Percentiles rank a stretch among this genome's conserved stretches.
Evolutionary conservation across 352 stramenopile genomes (phyloP).

Genomic region (Phytophthora nicotianae): DNA sequence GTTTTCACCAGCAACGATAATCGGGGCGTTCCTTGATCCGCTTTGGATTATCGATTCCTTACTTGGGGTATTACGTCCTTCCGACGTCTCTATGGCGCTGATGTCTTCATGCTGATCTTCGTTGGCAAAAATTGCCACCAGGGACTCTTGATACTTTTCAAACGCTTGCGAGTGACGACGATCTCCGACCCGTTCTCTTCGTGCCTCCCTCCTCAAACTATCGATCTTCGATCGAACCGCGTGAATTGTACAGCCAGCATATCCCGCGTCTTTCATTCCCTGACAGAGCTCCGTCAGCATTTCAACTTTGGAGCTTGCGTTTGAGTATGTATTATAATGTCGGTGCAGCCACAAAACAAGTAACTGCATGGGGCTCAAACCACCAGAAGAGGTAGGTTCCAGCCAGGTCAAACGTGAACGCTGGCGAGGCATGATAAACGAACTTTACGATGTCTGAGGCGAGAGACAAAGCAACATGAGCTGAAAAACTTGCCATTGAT

Average conservation of each 20-base stretch:
- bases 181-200: constrained; percentile 6
- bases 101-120: constrained; percentile 7
- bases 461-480: constrained; percentile 4
- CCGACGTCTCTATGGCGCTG: constrained; percentile 8
- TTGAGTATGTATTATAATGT: constrained; percentile 12
- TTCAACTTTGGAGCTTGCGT: not conserved
- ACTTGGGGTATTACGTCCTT: not conserved
- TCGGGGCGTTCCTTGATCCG: constrained; percentile 1
- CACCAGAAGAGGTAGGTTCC: constrained; percentile 8
- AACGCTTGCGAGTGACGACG: constrained; percentile 14
- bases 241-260: constrained; percentile 23
- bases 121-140: constrained; percentile 17
- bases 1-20: not conserved
- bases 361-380: constrained; percentile 21
- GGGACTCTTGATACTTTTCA: constrained; percentile 13
- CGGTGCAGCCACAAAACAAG: constrained; percentile 13
- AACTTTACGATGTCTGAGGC: constrained; percentile 4
- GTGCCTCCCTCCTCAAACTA: constrained; percentile 16
- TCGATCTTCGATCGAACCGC: constrained; percentile 26
- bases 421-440: constrained; percentile 3
- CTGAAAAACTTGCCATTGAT: constrained; percentile 26
- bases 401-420: constrained; percentile 15
- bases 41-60: constrained; percentile 1
- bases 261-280: constrained; percentile 15
- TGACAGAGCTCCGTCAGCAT: constrained; percentile 7